phyloP scores from a whole-genome alignment of 768 basidiomycete genomes.

The Cantharellus cinnabarinus region DNA sequence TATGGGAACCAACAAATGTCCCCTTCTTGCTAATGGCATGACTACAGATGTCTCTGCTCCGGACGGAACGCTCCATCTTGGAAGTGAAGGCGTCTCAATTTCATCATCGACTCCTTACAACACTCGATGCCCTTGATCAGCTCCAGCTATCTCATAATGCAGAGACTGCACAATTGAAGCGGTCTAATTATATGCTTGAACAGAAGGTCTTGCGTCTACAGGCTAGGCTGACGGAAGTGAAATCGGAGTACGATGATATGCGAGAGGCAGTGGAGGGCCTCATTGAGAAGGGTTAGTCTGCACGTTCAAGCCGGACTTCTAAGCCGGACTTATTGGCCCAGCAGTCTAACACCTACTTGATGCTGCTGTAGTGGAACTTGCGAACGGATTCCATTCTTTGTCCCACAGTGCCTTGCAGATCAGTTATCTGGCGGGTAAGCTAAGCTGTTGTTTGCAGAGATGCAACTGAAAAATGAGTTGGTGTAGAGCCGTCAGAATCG shows the following conservation, averaged over 20 bases:
- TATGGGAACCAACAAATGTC: neutral
- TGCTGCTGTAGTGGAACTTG: neutral
- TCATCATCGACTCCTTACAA: neutral
- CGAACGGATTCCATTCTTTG: conserved; percentile 2
- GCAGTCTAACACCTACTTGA: too few species aligned
- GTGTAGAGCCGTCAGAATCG: neutral
- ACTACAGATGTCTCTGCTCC: neutral
- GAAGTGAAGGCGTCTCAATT: neutral
- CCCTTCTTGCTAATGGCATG: neutral
- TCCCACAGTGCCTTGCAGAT: neutral
- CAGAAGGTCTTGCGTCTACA: neutral
- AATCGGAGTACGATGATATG: conserved; percentile 3
- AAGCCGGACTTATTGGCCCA: too few species aligned
- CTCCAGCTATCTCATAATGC: neutral
- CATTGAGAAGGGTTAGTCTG: conserved; percentile 2
- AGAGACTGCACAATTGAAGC: neutral
- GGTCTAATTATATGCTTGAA: neutral
- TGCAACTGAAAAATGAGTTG: neutral
- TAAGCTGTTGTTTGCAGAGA: neutral
- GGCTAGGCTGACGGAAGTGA: neutral
- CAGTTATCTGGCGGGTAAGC: neutral
- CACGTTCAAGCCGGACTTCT: neutral
- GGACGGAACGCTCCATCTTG: neutral
- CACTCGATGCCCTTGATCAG: conserved; percentile 4
- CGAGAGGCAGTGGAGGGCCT: conserved; percentile 1